Conservation (phyloP, 306 rosid genomes). For the Prunus persica region DNA sequence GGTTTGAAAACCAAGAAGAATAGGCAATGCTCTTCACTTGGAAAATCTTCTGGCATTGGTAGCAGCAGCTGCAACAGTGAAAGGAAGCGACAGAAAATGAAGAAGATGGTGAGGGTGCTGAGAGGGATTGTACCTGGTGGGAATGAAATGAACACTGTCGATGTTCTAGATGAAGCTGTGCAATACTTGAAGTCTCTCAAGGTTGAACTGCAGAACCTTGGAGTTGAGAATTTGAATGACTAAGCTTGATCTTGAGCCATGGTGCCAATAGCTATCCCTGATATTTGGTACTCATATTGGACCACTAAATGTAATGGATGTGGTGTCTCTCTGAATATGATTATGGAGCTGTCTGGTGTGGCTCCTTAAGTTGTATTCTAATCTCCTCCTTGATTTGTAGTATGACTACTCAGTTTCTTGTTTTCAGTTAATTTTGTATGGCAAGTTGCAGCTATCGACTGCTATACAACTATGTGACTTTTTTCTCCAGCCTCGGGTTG, state of each 20-base stretch:
- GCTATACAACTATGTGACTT: constrained; percentile 4
- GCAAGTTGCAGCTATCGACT: constrained; percentile 8
- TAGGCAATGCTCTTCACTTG: constrained; percentile 31
- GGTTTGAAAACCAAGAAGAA: constrained; percentile 56
- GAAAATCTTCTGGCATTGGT: constrained; percentile 37
- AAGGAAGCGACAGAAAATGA: constrained; percentile 60
- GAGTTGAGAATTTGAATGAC: constrained; percentile 42
- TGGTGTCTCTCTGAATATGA: background rate
- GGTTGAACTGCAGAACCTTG: constrained; percentile 75
- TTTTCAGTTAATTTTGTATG: background rate
- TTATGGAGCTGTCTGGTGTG: background rate
- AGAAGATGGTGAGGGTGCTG: constrained; percentile 75
- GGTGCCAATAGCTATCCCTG: constrained; percentile 3
- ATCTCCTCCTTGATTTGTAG: background rate
- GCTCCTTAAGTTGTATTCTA: background rate
- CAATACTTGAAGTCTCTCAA: constrained; percentile 89
- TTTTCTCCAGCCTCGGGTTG: background rate
- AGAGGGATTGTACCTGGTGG: constrained; percentile 85
- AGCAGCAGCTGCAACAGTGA: constrained; percentile 39
- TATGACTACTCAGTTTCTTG: constrained; percentile 2
- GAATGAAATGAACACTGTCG: constrained; percentile 57
- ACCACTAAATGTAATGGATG: background rate
- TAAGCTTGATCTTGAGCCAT: constrained; percentile 15
- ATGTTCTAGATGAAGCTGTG: constrained; percentile 86
- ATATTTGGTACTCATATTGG: background rate